These are phyloP conservation scores for Fusarium avenaceum DNA, from an alignment of 2,329 filamentous ascomycete species.

Conservation along the genomic window DNA sequence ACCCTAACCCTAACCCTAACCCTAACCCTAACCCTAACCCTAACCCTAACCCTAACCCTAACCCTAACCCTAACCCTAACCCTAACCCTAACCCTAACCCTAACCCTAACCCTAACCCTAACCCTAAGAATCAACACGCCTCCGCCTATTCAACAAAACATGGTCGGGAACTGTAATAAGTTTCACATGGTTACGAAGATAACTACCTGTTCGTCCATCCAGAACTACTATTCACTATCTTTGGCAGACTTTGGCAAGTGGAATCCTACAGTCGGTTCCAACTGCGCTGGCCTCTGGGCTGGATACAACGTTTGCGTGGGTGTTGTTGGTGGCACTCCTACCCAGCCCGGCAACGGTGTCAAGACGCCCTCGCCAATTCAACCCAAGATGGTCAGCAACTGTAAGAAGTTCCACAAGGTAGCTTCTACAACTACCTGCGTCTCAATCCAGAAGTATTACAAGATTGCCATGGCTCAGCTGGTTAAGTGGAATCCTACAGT, in stretches of 20 bases:
- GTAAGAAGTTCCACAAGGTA: background rate
- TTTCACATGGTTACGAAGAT: background rate
- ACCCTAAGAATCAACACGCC: background rate
- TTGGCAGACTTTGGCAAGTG: background rate
- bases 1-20: too few species aligned
- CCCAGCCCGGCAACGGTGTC: background rate
- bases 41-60: too few species aligned
- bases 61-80: too few species aligned
- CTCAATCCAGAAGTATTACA: background rate
- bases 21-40: too few species aligned
- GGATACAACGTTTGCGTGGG: background rate
- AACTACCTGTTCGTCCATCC: background rate
- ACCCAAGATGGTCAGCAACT: background rate
- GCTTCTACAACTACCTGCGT: background rate
- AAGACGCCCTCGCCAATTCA: background rate
- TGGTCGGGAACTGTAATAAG: conserved; percentile 2
- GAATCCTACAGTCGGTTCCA: background rate
- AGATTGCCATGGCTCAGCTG: background rate
- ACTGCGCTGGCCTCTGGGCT: background rate
- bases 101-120: too few species aligned
- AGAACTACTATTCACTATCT: background rate
- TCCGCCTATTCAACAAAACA: background rate
- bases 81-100: too few species aligned
- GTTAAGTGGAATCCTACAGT: background rate
- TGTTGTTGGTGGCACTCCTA: background rate